Base-by-base conservation (phyloP, 2,329 filamentous ascomycete genomes). In the Raffaelea ambrosiae region DNA sequence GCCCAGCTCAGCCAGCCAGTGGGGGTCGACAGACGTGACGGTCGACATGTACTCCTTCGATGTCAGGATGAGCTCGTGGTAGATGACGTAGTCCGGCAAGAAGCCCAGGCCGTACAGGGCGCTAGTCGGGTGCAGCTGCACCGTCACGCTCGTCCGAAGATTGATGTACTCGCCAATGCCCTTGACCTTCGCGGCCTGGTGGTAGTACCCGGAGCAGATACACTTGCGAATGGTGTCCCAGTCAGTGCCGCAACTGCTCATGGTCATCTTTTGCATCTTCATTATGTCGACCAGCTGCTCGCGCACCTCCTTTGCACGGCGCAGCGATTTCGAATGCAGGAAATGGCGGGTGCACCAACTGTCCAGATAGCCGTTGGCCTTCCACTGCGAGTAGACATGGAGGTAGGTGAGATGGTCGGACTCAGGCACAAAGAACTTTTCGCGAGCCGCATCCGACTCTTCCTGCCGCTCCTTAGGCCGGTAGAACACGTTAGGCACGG, bases 381-480 rank as follows among this genome's bases (percentile, higher is more conserved):
- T 88, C 93, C 93, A 98, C 61, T 96, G 91, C 8, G 84, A 84
- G 67, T 95, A 98, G 1, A 98, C 93, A 60, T 97, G 90, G 3
- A 98, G 79, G 40, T 96, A 86, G 0, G 93, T 98, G 38, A 98
- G 72, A 63, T 98, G 93, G 63, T 98, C 93, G 2, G 89, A 96
- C 66, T 98, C 93, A 23, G 93, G 89, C 8, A 98, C 93, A 68
- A 95, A 97, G 66, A 98, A 98, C 65, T 97, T 97, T 63, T 98
- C 93, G 23, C 91, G 82, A 31, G 93, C 90, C 1, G 90, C 83
- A 59, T 98, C 93, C 5, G 91, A 93, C 69, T 98, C 93, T 61
- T 98, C 93, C 59, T 95, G 86, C 1, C 93, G 84, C 65, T 98
- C 94, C 63, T 95, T 96, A 3, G 93, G 93, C 7, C 94, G 81